A percentile compares a stretch with the other conserved stretches of the same genome.
These are phyloP conservation scores for Holtermanniella nyarrowii DNA, from an alignment of 768 basidiomycete species.

Conservation along the genomic window DNA sequence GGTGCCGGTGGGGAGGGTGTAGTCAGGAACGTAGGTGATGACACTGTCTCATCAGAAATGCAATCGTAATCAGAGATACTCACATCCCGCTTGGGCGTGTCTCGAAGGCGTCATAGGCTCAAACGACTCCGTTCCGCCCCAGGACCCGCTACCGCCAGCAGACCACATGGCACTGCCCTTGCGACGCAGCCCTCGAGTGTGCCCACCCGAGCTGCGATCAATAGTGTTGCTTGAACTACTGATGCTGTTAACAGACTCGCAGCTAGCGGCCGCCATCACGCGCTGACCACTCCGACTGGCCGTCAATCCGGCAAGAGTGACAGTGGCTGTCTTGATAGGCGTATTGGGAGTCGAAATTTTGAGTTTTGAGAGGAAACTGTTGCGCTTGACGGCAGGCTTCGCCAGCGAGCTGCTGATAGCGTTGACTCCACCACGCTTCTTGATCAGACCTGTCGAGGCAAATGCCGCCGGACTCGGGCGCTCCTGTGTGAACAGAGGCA, in stretches of 20 bases:
- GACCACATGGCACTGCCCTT: slow-evolving; percentile 31
- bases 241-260: neutral
- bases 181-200: slow-evolving; percentile 23
- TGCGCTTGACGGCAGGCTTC: neutral
- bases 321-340: neutral
- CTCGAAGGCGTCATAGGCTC: slow-evolving; percentile 12
- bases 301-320: neutral
- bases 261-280: too few species aligned
- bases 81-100: neutral
- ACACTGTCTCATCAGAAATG: too few species aligned
- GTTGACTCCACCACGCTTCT: slow-evolving; percentile 34
- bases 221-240: neutral
- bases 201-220: slow-evolving; percentile 11
- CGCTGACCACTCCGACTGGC: neutral
- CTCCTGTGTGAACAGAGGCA: slow-evolving; percentile 22
- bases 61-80: neutral
- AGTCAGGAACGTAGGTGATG: slow-evolving; percentile 1
- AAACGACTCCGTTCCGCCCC: slow-evolving; percentile 14
- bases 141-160: slow-evolving; percentile 12
- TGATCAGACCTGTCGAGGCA: slow-evolving; percentile 42
- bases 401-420: slow-evolving; percentile 7
- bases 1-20: slow-evolving; percentile 8
- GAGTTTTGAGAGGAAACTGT: neutral
- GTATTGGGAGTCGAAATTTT: neutral
- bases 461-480: slow-evolving; percentile 41